phyloP scores from a whole-genome alignment of 1,284 basidiomycete genomes.

The Malassezia nana region DNA sequence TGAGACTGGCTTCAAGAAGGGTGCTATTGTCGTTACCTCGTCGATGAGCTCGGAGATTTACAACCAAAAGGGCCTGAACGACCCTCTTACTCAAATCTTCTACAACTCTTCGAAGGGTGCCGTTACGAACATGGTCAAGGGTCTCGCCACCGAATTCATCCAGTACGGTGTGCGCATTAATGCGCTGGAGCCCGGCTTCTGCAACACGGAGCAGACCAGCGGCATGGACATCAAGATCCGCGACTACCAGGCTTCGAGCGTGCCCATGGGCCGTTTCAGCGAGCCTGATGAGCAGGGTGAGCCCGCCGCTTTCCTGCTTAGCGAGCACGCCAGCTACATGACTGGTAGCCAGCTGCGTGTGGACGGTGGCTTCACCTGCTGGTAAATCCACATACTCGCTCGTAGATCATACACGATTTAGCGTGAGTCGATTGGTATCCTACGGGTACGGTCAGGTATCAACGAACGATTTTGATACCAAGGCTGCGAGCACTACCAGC shows the following conservation, averaged over 20 bases:
- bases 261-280: constrained; percentile 46
- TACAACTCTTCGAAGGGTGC: constrained; percentile 48
- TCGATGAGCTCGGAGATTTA: constrained; percentile 48
- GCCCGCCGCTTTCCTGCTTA: constrained; percentile 39
- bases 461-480: constrained; percentile 17
- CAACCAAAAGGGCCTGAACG: constrained; percentile 45
- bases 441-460: background rate
- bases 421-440: background rate
- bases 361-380: constrained; percentile 46
- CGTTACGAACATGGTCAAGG: constrained; percentile 48
- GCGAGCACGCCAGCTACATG: constrained; percentile 44
- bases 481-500: constrained; percentile 18
- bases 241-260: constrained; percentile 43
- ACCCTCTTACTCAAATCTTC: constrained; percentile 45
- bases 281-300: constrained; percentile 47
- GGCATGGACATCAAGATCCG: constrained; percentile 45
- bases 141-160: constrained; percentile 48
- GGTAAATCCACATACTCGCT: constrained; percentile 21
- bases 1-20: constrained; percentile 44
- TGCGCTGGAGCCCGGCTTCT: constrained; percentile 45
- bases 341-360: constrained; percentile 35
- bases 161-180: constrained; percentile 46
- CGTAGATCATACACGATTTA: background rate
- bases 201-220: constrained; percentile 48
- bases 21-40: constrained; percentile 45